Base-by-base conservation (phyloP, 306 rosid genomes). In the Datisca glomerata region DNA sequence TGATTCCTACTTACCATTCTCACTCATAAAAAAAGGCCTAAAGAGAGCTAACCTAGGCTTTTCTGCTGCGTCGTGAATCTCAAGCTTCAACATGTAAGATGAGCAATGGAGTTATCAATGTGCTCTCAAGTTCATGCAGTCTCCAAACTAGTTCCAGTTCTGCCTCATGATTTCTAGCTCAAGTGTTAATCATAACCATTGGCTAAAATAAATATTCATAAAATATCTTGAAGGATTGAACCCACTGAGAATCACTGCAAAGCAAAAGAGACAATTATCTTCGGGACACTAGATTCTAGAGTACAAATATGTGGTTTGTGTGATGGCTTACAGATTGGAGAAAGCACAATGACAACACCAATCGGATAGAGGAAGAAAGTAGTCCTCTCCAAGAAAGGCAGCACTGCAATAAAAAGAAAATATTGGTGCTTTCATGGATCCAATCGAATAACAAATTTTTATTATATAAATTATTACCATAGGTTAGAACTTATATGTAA, bases 161-260 rank as follows among this genome's bases (percentile, higher is more conserved):
- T 64, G 60, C 44, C 86, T 53, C 75, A 56, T 58, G 38, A 41
- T 60, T 57, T 42, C 46, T 33, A 66, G 61, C 57, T 29, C 41
- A 51, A 48, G 8, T 15, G 37, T 4, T 23, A 65, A 65, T 84
- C 75, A 75, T 65, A 64, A 56, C 48, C 71, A 71, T 37, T 55
- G 81, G 63, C 96, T 70, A 66, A 91, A 91, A 72, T 80, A 80
- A 60, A 80, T 46, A 61, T 69, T 91, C 96, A 91, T 78, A 51
- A 84, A 80, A 41, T 91, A 84, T 84, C 91, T 84, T 43, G 98
- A 91, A 23, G 98, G 98, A 66, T 78, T 91, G 92, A 91, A 91
- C 68, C 98, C 98, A 56, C 80, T 79, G 73, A 91, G 70, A 65
- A 84, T 78, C 56, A 84, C 98, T 91, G 93, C 86, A 64, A 15